Evolutionary conservation across 306 rosid genomes (phyloP), one percentile per base, ranked within the genome.

Genomic region (Vachellia pachyceras): DNA sequence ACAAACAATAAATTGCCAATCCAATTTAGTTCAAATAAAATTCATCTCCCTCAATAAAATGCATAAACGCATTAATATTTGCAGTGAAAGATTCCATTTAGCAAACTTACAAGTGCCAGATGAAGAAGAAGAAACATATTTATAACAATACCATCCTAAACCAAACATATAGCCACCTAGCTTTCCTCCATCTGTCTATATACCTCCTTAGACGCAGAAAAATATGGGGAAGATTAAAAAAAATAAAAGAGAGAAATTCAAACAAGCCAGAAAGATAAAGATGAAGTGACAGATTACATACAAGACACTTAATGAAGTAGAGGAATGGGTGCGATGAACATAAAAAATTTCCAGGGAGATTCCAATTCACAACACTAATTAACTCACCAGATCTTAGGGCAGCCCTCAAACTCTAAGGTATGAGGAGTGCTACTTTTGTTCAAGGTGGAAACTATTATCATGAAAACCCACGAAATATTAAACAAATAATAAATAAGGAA

Each of bases 401-500:
- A 46, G 73, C 39, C 73, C 71, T 50, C 70, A 58, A 58, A 77
- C 66, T 77, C 69, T 55, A 79, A 35, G 23, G 17, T n/a, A 72
- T 37, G 68, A 3, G 44, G 36, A 12, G 18, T 78, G 71, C 44
- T 73, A 55, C 17, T 47, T 22, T 65, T 15, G 71, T 65, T 71
- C 41, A 33, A 85, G 76, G 33, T 75, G 55, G 68, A 83, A 78
- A 25, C 46, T 25, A 10, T 45, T 12, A 77, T 72, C 41, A 63
- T 17, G 15, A 75, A 73, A 78, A 47, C 35, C 61, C 67, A 22
- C 35, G 81, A 76, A 36, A 72, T 25, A 57, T 29, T 42, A 81
- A 78, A 81, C 37, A 81, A 50, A 64, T 76, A 76, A 69, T 77
- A 33, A 70, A 36, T 58, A 81, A 72, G 33, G 77, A 76, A 80